A percentile compares a stretch with the other conserved stretches of the same genome.
Evolutionary conservation across 768 basidiomycete species (phyloP).

Genomic region (Asterophora lycoperdoides): DNA sequence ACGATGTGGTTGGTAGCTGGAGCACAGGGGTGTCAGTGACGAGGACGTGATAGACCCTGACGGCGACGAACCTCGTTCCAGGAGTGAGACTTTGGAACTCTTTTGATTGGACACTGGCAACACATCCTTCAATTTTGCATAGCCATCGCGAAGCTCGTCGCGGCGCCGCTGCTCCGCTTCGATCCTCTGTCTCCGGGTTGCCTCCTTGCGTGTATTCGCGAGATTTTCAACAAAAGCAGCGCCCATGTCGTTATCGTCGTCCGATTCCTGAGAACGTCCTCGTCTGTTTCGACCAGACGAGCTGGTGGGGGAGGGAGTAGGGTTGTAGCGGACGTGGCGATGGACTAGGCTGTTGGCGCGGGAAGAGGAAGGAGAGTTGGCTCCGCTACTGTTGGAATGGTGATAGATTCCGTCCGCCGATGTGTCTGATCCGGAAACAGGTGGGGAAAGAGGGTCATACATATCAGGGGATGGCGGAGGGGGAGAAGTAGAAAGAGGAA

Average conservation of each 20-base stretch:
- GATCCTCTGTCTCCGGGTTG: constrained; percentile 77
- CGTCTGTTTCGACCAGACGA: constrained; percentile 59
- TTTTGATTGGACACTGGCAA: constrained; percentile 87
- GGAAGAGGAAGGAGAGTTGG: constrained; percentile 76
- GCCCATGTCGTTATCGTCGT: constrained; percentile 73
- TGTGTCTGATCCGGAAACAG: constrained; percentile 86
- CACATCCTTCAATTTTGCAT: constrained; percentile 83
- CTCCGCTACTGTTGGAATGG: constrained; percentile 72
- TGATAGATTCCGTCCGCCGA: constrained; percentile 81
- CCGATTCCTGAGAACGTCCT: constrained; percentile 72
- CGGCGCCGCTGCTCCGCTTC: constrained; percentile 88
- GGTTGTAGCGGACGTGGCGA: constrained; percentile 70
- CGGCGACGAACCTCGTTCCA: constrained; percentile 70
- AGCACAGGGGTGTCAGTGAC: constrained; percentile 6
- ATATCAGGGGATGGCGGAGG: constrained; percentile 74
- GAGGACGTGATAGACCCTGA: constrained; percentile 12
- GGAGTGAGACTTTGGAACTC: constrained; percentile 83
- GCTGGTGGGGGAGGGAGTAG: constrained; percentile 76
- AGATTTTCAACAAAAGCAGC: constrained; percentile 64
- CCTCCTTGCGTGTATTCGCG: constrained; percentile 77
- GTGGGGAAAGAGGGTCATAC: constrained; percentile 82
- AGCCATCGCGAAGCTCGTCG: constrained; percentile 87
- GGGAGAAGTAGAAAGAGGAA: constrained; percentile 65
- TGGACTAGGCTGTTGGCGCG: constrained; percentile 75
- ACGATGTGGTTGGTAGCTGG: constrained; percentile 79